Percentiles rank a stretch among this genome's conserved stretches.
These are phyloP conservation scores for Suillus clintonianus DNA, from an alignment of 768 basidiomycete genomes.

Conservation along the genomic window DNA sequence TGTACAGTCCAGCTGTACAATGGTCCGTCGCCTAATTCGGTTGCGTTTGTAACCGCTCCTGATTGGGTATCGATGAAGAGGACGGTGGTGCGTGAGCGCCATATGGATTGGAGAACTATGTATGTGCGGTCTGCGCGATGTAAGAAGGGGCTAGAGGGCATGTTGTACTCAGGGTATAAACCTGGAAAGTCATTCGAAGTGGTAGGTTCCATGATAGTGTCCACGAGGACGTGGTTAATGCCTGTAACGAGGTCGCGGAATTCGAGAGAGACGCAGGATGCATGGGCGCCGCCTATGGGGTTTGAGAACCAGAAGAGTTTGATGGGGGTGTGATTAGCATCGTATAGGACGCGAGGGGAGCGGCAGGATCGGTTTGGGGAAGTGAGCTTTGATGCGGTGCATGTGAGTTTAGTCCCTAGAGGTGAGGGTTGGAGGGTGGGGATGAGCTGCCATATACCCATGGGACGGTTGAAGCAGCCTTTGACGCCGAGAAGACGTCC, in stretches of 20 bases:
- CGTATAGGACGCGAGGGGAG: conserved; percentile 52
- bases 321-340: conserved; percentile 19
- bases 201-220: conserved; percentile 39
- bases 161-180: conserved; percentile 53
- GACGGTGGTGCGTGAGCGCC: conserved; percentile 55
- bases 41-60: conserved; percentile 41
- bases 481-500: conserved; percentile 60
- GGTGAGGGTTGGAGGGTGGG: conserved; percentile 10
- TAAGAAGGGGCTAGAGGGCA: conserved; percentile 46
- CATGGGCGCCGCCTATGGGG: conserved; percentile 58
- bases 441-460: conserved; percentile 57
- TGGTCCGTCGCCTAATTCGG: conserved; percentile 10
- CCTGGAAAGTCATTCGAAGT: conserved; percentile 53
- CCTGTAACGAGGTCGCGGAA: conserved; percentile 35
- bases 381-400: conserved; percentile 42
- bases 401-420: conserved; percentile 14
- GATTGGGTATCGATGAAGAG: conserved; percentile 44
- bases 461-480: conserved; percentile 60
- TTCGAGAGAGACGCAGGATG: conserved; percentile 54
- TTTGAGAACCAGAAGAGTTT: conserved; percentile 58
- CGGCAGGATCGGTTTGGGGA: conserved; percentile 49
- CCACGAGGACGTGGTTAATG: conserved; percentile 36
- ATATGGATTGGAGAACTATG: conserved; percentile 50
- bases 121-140: conserved; percentile 16
- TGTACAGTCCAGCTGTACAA: conserved; percentile 56